phyloP scores from a whole-genome alignment of 2,329 filamentous ascomycete genomes.

The Fusarium keratoplasticum region DNA sequence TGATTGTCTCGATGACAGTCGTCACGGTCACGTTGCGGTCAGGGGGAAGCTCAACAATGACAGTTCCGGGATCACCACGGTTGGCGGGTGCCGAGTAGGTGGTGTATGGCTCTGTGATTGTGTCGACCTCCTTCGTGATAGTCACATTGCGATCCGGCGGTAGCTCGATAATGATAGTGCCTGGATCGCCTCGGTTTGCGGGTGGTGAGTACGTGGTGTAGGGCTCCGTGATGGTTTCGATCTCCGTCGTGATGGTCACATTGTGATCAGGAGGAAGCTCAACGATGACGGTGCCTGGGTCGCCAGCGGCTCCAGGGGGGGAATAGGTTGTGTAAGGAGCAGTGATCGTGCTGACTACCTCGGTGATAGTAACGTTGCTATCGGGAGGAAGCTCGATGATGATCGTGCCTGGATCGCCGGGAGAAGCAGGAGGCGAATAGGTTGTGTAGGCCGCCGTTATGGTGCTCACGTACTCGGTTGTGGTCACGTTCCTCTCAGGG shows the following conservation, averaged over 20 bases:
- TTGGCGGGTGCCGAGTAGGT: neutral
- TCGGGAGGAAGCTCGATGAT: slow-evolving; percentile 5
- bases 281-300: slow-evolving; percentile 19
- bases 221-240: slow-evolving; percentile 6
- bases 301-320: slow-evolving; percentile 7
- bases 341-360: slow-evolving; percentile 11
- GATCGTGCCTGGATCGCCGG: slow-evolving; percentile 17
- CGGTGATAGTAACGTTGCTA: slow-evolving; percentile 16
- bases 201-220: slow-evolving; percentile 8
- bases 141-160: slow-evolving; percentile 25
- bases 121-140: slow-evolving; percentile 2
- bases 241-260: slow-evolving; percentile 2
- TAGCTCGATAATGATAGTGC: slow-evolving; percentile 1
- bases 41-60: neutral
- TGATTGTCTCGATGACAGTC: slow-evolving; percentile 11
- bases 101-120: neutral
- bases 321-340: slow-evolving; percentile 7
- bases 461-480: neutral
- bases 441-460: neutral
- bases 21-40: neutral
- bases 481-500: neutral
- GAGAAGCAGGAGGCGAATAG: slow-evolving; percentile 10
- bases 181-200: slow-evolving; percentile 5
- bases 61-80: neutral
- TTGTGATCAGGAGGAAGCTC: slow-evolving; percentile 17